Evolutionary conservation across 371 early-diverging fungal genomes (phyloP).

Genomic region (Apophysomyces sp.): DNA sequence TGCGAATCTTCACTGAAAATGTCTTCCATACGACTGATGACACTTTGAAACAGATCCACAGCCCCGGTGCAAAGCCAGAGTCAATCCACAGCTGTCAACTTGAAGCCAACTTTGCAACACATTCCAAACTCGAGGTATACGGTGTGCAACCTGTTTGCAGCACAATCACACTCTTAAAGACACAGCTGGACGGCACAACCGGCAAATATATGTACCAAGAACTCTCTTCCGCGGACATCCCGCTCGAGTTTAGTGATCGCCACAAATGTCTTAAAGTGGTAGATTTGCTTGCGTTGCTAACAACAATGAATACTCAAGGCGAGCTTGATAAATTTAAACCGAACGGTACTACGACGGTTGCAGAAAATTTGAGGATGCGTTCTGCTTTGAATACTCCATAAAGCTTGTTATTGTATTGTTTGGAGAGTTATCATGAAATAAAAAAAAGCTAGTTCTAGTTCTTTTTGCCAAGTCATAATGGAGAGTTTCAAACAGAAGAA

Average conservation of each 20-base stretch:
- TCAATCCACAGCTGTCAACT: neutral
- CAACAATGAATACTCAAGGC: neutral
- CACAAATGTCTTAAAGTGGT: neutral
- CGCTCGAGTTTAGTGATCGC: neutral
- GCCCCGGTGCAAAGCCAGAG: neutral
- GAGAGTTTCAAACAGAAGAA: no score
- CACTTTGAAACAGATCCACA: neutral
- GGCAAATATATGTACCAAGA: neutral
- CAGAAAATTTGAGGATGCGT: neutral
- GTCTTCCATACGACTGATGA: no score
- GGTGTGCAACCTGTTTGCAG: neutral
- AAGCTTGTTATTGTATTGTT: no score
- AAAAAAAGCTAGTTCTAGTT: no score
- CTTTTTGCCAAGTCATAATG: no score
- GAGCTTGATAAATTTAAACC: neutral
- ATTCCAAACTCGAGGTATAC: neutral
- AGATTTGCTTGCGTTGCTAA: neutral
- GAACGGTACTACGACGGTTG: neutral
- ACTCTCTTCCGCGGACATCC: neutral
- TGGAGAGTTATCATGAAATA: no score
- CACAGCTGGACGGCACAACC: neutral
- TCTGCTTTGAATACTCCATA: constrained; percentile 4
- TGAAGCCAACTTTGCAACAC: neutral
- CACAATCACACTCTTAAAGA: neutral
- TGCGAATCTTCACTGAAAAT: no score